Evolutionary conservation across 2,329 filamentous ascomycete genomes (phyloP), one percentile per base, ranked within the genome.

Genomic region (Colletotrichum cereale): DNA sequence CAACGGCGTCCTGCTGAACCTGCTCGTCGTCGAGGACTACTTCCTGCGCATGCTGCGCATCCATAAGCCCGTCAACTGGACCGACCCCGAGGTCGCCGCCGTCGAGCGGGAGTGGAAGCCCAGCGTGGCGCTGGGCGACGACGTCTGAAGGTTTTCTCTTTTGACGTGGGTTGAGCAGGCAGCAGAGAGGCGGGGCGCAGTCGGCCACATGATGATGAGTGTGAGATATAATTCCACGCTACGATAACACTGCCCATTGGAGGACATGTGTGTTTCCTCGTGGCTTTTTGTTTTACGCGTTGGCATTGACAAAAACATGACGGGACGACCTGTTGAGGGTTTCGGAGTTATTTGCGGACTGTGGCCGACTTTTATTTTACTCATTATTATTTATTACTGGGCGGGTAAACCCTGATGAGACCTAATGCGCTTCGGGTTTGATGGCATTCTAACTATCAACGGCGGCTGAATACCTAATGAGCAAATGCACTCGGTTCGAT

Each of bases 1-100:
- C 57, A 88, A 88, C 75, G 78, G 78, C 38, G 76, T 87, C 21
- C 78, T 93, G 66, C 80, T 92, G 65, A 93, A 93, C 78, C 78
- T 93, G 66, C 80, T 92, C 40, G 85, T 88, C 2, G 38, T 93
- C 21, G 91, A 93, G 78, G 91, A 93, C 75, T 92, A 90, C 77
- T 91, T 93, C 77, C 80, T 93, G 44, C 89, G 86, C 83, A 75
- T 85, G 18, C 77, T 92, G 50, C 84, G 90, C 64, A 89, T 93
- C 40, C 89, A 93, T 77, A 93, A 92, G 82, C 91, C 91, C 18
- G 78, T 82, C 74, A 82, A 83, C 76, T 79, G 78, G 74, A 79
- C 79, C 36, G 81, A 83, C 40, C 75, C 78, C 24, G 80, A 82
- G 63, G 82, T 78, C 6, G 40, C 66, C 2, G 77, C 80, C 2